Evolutionary conservation across 768 basidiomycete genomes (phyloP), one percentile per base, ranked within the genome.

Genomic region (Lentinus brumalis): DNA sequence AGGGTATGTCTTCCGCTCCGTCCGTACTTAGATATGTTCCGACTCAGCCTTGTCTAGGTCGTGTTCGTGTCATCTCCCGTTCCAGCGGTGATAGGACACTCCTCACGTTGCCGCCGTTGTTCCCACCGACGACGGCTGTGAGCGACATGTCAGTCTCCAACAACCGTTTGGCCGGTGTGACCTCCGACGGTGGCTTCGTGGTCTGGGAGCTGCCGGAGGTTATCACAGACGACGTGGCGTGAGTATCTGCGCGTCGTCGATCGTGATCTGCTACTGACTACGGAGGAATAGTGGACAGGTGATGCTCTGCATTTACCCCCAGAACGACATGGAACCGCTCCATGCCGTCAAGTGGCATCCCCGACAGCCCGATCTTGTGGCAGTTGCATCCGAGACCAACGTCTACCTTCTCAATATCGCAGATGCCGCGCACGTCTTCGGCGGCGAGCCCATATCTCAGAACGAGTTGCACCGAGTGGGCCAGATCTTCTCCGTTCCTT

Each of bases 281-380:
- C 31, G 64, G 0, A 50, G 47, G 26, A 14, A 35, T 61, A 91
- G 90, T 51, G 90, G 90, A 40, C 78, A 80, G 54, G 72, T 91
- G 47, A 73, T 91, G 60, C 79, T 92, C 14, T 92, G 89, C 65
- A 82, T 92, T 29, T 79, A 82, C 38, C 89, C 92, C 10, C 78
- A 87, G 9, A 75, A 77, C 32, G 80, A 82, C 55, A 70, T 73
- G 16, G 85, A 89, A 50, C 84, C 86, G 29, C 79, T 94, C 32
- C 89, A 89, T 64, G 84, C 89, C 12, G 92, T 94, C 59, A 93
- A 93, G 71, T 94, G 92, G 92, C 90, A 94, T 66, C 89, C 92
- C 12, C 91, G 89, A 71, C 86, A 93, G 58, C 80, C 84, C 3
- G 88, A 92, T 69, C 87, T 84, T 10, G 79, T 94, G 46, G 92